Evolutionary conservation across 345 rosid genomes (phyloP).

Genomic region (Reutealis trisperma): DNA sequence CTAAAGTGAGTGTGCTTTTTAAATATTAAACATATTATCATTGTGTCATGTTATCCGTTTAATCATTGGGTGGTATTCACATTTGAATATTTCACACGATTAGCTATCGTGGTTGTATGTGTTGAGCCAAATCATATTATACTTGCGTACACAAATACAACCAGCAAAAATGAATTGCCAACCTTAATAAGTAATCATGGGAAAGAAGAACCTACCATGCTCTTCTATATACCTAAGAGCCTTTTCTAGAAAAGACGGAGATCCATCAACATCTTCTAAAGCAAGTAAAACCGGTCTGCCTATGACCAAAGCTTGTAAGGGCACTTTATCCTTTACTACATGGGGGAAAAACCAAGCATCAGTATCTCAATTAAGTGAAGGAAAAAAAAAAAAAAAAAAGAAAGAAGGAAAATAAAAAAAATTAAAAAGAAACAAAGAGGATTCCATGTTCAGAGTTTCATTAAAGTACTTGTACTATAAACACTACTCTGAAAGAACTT

Average conservation of each 20-base stretch:
- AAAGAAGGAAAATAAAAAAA: too few relatives aligned
- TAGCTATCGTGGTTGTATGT: too few relatives aligned
- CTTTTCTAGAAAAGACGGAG: conserved; percentile 98
- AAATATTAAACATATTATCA: too few relatives aligned
- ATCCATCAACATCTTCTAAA: conserved; percentile 92
- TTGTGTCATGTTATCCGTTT: too few relatives aligned
- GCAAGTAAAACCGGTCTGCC: conserved; percentile 94
- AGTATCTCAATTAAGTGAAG: neutral
- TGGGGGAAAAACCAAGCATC: neutral
- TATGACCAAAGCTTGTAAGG: conserved; percentile 52
- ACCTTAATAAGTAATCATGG: neutral
- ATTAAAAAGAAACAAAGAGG: neutral
- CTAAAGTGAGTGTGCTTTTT: too few relatives aligned
- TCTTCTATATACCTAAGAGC: conserved; percentile 90
- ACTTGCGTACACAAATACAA: too few relatives aligned
- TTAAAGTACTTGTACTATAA: neutral
- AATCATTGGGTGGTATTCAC: too few relatives aligned
- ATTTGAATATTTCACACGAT: too few relatives aligned
- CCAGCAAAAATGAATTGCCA: too few relatives aligned
- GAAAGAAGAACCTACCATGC: conserved; percentile 57
- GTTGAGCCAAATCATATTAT: too few relatives aligned
- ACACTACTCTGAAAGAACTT: neutral
- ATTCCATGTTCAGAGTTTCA: neutral
- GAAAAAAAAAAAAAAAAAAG: neutral
- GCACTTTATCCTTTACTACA: conserved; percentile 64